Evolutionary conservation across 2,329 filamentous ascomycete genomes (phyloP).

Genomic region (Microsporum ferrugineum): DNA sequence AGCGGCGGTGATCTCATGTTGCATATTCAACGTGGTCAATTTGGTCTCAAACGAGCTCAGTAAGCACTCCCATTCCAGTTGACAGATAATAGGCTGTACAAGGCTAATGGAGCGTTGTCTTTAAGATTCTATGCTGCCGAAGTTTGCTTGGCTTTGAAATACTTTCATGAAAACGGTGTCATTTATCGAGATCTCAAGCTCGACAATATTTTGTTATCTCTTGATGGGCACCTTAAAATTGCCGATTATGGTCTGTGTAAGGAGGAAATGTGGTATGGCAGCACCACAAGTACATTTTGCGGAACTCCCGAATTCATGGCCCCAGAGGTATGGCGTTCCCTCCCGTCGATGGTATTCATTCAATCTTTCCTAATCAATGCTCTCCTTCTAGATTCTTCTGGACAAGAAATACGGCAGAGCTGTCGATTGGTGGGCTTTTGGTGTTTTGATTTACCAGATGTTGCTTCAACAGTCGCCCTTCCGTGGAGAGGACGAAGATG

Average conservation of each 20-base stretch:
- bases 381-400: slow-evolving; percentile 60
- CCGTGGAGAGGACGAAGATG: slow-evolving; percentile 96
- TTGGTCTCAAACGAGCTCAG: slow-evolving; percentile 91
- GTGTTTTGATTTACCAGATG: slow-evolving; percentile 99
- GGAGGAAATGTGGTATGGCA: slow-evolving; percentile 99
- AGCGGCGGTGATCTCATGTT: slow-evolving; percentile 98
- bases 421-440: slow-evolving; percentile 99
- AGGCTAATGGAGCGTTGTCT: not conserved
- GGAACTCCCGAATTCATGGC: slow-evolving; percentile 99
- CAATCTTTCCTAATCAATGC: slow-evolving; percentile 9
- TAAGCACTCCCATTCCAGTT: slow-evolving; percentile 39
- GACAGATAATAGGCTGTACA: not conserved
- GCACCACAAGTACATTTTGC: slow-evolving; percentile 94
- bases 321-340: slow-evolving; percentile 58
- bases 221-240: slow-evolving; percentile 98
- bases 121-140: slow-evolving; percentile 87
- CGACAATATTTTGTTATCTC: slow-evolving; percentile 81
- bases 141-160: slow-evolving; percentile 92
- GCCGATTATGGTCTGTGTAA: slow-evolving; percentile 98
- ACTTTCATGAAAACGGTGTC: slow-evolving; percentile 98
- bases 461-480: slow-evolving; percentile 96
- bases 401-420: slow-evolving; percentile 98
- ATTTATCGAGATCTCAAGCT: slow-evolving; percentile 80
- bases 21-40: slow-evolving; percentile 94
- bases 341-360: not conserved